Percentiles rank a stretch among this genome's conserved stretches.
Conservation (phyloP, 2,329 filamentous ascomycete genomes). For the Aspergillus fructus region DNA sequence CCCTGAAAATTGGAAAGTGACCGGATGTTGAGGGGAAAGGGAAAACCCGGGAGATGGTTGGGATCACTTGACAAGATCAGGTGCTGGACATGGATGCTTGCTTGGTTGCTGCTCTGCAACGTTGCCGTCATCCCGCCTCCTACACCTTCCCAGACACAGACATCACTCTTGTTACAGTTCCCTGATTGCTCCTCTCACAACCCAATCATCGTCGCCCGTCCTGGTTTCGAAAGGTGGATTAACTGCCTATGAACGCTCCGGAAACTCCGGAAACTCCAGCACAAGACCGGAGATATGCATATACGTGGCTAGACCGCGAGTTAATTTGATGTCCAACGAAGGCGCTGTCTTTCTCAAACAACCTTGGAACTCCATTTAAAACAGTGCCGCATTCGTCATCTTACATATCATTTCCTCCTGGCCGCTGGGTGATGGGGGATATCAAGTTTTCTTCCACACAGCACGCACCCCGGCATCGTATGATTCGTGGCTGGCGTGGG, state of each 20-base stretch:
- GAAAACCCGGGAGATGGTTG: neutral
- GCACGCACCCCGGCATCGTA: neutral
- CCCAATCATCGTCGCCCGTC: neutral
- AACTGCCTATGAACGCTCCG: neutral
- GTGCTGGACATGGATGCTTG: slow-evolving; percentile 4
- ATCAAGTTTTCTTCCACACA: neutral
- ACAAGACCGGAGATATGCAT: neutral
- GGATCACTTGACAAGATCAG: slow-evolving; percentile 11
- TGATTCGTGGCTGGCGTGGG: neutral
- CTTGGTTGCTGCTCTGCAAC: slow-evolving; percentile 1
- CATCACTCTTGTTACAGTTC: neutral
- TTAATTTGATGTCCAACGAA: neutral
- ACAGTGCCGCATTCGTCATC: slow-evolving; percentile 3
- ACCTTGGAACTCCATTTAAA: neutral
- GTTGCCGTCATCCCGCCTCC: neutral
- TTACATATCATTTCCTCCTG: neutral
- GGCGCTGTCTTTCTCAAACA: neutral
- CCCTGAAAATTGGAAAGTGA: neutral
- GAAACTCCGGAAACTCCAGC: neutral
- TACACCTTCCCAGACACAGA: neutral
- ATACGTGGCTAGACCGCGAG: slow-evolving; percentile 1
- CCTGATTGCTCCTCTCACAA: neutral
- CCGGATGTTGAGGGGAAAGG: neutral
- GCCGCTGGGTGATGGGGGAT: neutral
- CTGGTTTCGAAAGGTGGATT: too few species aligned